These are phyloP conservation scores for Inga laurina DNA, from an alignment of 306 rosid species.

Conservation along the genomic window DNA sequence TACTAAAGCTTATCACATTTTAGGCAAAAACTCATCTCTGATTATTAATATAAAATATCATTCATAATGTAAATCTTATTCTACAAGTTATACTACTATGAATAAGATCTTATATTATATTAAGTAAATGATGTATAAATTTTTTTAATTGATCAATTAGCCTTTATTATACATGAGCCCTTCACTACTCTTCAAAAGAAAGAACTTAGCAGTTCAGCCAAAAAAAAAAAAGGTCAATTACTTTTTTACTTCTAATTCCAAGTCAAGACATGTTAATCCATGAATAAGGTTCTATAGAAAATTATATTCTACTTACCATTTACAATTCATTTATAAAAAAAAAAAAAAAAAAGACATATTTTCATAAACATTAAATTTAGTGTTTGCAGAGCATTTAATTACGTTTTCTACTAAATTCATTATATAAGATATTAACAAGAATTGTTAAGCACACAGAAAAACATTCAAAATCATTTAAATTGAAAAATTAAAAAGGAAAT, in stretches of 20 bases:
- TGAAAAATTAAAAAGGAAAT: too few relatives aligned
- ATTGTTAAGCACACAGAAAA: not conserved
- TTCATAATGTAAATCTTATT: too few relatives aligned
- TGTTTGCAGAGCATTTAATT: not conserved
- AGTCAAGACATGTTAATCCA: not conserved
- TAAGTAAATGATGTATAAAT: not conserved
- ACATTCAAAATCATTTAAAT: too few relatives aligned
- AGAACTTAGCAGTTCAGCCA: not conserved
- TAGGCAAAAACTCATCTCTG: too few relatives aligned
- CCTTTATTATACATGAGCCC: not conserved
- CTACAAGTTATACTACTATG: too few relatives aligned
- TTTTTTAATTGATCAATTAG: not conserved
- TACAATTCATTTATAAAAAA: not conserved
- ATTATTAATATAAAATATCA: too few relatives aligned
- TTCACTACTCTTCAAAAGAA: not conserved
- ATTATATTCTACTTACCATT: not conserved
- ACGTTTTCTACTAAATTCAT: not conserved
- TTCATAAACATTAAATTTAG: not conserved
- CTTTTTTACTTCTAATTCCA: not conserved
- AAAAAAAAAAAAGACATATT: not conserved
- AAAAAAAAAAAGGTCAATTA: not conserved
- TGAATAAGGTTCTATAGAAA: not conserved
- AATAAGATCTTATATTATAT: too few relatives aligned
- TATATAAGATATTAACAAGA: not conserved
- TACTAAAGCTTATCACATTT: too few relatives aligned